These are phyloP conservation scores for Wickerhamiella spandovensis DNA, from an alignment of 805 yeast genomes.

Conservation along the genomic window DNA sequence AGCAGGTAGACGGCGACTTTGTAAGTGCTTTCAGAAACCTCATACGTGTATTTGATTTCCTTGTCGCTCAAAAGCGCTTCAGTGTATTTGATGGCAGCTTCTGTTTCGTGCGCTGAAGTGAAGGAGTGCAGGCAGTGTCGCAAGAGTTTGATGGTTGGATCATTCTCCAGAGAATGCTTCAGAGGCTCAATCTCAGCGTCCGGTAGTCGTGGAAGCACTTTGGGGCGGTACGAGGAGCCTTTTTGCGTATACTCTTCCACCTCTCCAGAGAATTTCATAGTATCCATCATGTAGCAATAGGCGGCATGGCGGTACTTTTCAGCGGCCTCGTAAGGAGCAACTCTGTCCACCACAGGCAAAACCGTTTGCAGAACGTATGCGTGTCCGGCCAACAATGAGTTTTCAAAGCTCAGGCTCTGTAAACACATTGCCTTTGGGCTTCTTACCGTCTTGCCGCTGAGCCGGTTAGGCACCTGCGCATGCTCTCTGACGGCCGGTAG, in stretches of 20 bases:
- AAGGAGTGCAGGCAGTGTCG: not conserved
- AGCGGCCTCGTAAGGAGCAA: not conserved
- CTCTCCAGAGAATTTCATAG: not conserved
- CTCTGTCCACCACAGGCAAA: not conserved
- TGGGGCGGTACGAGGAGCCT: not conserved
- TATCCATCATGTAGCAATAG: not conserved
- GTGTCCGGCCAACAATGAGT: not conserved
- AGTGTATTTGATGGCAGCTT: not conserved
- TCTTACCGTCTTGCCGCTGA: not conserved
- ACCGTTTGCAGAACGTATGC: not conserved
- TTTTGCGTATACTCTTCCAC: not conserved
- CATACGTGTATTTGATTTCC: not conserved
- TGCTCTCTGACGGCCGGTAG: not conserved
- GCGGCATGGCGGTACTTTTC: not conserved
- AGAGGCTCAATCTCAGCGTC: not conserved
- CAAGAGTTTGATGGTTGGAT: not conserved
- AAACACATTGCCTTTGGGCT: not conserved
- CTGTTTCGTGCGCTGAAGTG: not conserved
- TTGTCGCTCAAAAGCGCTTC: not conserved
- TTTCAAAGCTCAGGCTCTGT: not conserved
- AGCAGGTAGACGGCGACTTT: not conserved
- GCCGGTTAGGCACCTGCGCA: not conserved
- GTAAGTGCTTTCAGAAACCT: not conserved
- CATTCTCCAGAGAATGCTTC: not conserved
- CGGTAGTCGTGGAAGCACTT: not conserved